Conservation (phyloP, 176 grass and related monocot genomes). For the Chloris gayana region DNA sequence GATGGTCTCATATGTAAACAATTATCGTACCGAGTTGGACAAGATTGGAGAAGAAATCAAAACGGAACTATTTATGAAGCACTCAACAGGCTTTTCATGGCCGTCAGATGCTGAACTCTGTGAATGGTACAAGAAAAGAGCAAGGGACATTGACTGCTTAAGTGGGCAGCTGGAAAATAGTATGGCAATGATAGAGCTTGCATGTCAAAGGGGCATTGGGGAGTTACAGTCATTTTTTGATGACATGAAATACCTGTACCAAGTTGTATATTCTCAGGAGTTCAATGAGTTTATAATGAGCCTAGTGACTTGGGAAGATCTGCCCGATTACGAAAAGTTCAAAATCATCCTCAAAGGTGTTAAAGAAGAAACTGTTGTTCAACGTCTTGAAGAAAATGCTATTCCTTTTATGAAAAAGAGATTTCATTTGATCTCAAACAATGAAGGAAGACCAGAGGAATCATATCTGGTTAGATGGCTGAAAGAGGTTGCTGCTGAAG, state of each 20-base stretch:
- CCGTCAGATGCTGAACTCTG: slow-evolving; percentile 73
- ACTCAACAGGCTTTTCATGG: slow-evolving; percentile 72
- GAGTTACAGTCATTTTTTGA: slow-evolving; percentile 72
- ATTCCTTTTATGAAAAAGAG: slow-evolving; percentile 85
- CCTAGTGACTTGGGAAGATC: slow-evolving; percentile 72
- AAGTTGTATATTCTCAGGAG: slow-evolving; percentile 76
- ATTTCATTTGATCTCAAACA: slow-evolving; percentile 36
- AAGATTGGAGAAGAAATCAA: slow-evolving; percentile 54
- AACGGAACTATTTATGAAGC: slow-evolving; percentile 82
- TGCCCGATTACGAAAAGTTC: slow-evolving; percentile 84
- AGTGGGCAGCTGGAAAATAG: slow-evolving; percentile 96
- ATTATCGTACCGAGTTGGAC: slow-evolving; percentile 40
- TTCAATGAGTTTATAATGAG: slow-evolving; percentile 71
- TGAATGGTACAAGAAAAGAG: slow-evolving; percentile 81
- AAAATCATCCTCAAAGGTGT: slow-evolving; percentile 87
- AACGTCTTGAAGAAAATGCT: slow-evolving; percentile 71
- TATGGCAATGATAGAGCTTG: slow-evolving; percentile 75
- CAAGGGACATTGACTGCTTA: slow-evolving; percentile 92
- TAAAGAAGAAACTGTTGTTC: slow-evolving; percentile 71
- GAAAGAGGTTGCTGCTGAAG: slow-evolving; percentile 81
- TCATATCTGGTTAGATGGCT: slow-evolving; percentile 83
- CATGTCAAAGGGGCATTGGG: slow-evolving; percentile 70
- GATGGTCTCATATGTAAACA: slow-evolving; percentile 72
- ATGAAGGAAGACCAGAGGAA: slow-evolving; percentile 46
- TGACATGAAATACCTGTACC: slow-evolving; percentile 77